A percentile compares a stretch with the other conserved stretches of the same genome.
Conservation (phyloP, 257 asterid genomes). For the Fraxinus quadrangulata region DNA sequence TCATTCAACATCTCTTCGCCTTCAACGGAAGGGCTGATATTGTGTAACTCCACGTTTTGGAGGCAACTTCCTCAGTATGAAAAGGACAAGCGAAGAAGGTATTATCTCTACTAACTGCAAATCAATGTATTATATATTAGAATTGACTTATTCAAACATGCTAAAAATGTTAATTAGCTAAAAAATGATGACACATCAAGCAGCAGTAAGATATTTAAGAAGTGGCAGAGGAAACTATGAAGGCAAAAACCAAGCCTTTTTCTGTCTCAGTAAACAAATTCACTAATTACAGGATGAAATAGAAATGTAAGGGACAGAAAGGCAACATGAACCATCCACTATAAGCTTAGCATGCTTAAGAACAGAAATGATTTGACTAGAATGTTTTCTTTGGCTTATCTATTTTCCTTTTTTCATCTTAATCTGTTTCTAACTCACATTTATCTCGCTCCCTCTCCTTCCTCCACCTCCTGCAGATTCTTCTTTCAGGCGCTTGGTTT, state of each 20-base stretch:
- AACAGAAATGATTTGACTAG: neutral
- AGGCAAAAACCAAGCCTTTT: neutral
- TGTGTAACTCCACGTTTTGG: constrained; percentile 92
- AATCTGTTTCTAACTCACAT: neutral
- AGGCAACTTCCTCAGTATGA: constrained; percentile 92
- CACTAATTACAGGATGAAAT: neutral
- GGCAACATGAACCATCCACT: neutral
- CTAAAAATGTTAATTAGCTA: neutral
- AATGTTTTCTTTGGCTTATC: neutral
- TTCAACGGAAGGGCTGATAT: constrained; percentile 86
- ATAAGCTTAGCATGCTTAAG: neutral
- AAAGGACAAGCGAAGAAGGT: constrained; percentile 91
- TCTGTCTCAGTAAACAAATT: neutral
- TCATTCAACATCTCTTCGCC: neutral
- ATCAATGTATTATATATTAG: neutral
- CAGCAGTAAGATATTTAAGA: neutral
- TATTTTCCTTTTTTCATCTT: neutral
- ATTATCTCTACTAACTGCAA: constrained; percentile 82
- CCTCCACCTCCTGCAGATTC: neutral
- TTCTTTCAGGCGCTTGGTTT: neutral
- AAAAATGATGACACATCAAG: neutral
- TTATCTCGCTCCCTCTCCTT: neutral
- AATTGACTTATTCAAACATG: constrained; percentile 3
- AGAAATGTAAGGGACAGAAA: neutral
- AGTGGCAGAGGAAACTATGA: neutral